Evolutionary conservation across 139 green algal genomes (phyloP).

Genomic region (Dunaliella sp.): DNA sequence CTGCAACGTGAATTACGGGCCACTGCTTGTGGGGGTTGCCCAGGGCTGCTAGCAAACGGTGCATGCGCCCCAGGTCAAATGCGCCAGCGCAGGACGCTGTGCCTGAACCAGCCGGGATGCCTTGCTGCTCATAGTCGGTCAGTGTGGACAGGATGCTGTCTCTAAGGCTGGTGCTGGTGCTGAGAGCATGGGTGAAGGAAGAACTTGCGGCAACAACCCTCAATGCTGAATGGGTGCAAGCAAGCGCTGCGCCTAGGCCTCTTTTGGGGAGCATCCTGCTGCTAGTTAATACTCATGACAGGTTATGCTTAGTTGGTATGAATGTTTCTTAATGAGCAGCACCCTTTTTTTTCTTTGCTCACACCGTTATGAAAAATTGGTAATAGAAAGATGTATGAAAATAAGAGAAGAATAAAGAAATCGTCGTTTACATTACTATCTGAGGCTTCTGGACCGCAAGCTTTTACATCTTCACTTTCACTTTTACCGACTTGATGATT

Average conservation of each 20-base stretch:
- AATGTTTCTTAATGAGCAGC: background rate
- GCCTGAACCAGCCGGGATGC: constrained; percentile 66
- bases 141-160: constrained; percentile 32
- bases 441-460: too few species aligned
- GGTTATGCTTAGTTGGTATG: background rate
- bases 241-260: too few species aligned
- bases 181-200: background rate
- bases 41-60: constrained; percentile 53
- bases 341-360: too few species aligned
- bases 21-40: constrained; percentile 58
- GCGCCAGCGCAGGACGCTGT: constrained; percentile 21
- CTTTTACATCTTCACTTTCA: too few species aligned
- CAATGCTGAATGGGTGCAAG: too few species aligned
- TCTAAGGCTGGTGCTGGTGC: background rate
- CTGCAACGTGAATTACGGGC: constrained; percentile 74
- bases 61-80: constrained; percentile 66
- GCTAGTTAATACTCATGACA: background rate
- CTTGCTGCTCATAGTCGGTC: constrained; percentile 63
- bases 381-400: too few species aligned
- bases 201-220: too few species aligned
- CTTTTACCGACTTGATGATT: too few species aligned
- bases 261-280: too few species aligned
- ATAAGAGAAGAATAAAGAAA: too few species aligned
- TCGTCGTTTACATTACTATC: too few species aligned
- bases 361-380: too few species aligned